phyloP scores from a whole-genome alignment of 371 early-diverging fungal genomes.

The Mortierella sp. region DNA sequence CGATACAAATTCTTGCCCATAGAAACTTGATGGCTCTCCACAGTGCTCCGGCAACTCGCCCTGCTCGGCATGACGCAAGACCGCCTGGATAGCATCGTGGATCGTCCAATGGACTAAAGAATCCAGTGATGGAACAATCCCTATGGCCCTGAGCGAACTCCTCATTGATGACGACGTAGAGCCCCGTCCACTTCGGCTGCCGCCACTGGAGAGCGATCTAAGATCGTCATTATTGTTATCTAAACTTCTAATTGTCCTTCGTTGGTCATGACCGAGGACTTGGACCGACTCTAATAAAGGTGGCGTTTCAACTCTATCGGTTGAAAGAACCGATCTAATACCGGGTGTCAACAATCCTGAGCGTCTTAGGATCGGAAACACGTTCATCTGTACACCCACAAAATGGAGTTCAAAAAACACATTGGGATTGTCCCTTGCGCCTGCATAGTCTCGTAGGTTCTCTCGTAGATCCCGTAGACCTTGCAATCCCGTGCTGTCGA shows the following conservation, averaged over 20 bases:
- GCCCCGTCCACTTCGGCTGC: background rate
- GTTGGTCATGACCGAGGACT: background rate
- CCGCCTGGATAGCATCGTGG: constrained; percentile 23
- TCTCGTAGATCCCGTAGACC: constrained; percentile 14
- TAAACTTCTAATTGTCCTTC: constrained; percentile 2
- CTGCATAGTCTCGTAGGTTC: constrained; percentile 22
- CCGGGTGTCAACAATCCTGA: constrained; percentile 19
- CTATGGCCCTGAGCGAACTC: background rate
- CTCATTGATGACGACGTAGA: background rate
- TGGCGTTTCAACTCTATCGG: background rate
- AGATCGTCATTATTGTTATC: no score
- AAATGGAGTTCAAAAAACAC: constrained; percentile 43
- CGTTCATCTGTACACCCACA: constrained; percentile 23
- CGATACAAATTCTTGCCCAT: no score
- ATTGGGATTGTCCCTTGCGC: constrained; percentile 14
- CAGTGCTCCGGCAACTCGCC: no score
- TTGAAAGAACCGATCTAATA: no score
- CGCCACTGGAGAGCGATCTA: no score
- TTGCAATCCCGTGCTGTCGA: constrained; percentile 34
- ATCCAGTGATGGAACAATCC: constrained; percentile 7
- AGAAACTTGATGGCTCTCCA: no score
- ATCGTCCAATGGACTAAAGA: constrained; percentile 28
- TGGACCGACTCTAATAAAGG: background rate
- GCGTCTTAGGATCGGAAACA: constrained; percentile 20
- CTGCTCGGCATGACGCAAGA: background rate